phyloP scores from a whole-genome alignment of 305 asterid species.

The Fraxinus greggii region DNA sequence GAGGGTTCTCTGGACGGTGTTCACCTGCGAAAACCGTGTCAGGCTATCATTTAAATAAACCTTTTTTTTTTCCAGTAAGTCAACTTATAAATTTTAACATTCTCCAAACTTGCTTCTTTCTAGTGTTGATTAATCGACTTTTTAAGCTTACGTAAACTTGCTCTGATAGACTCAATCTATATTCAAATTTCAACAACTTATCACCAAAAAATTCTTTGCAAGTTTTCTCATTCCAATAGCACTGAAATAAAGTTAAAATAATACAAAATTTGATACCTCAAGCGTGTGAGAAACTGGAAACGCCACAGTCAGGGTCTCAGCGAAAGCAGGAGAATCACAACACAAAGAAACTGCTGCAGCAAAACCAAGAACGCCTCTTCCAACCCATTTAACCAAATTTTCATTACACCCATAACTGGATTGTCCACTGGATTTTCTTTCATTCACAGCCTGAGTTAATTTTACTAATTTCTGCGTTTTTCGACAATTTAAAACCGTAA shows the following conservation, averaged over 20 bases:
- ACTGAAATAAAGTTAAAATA: not conserved
- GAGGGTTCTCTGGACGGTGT: slow-evolving; percentile 85
- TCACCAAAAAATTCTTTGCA: not conserved
- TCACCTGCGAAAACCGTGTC: slow-evolving; percentile 49
- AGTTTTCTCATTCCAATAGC: not conserved
- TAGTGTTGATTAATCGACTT: not conserved
- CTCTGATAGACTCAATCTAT: not conserved
- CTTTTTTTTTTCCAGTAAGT: not conserved
- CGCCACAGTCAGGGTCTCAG: slow-evolving; percentile 80
- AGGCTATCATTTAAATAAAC: not conserved
- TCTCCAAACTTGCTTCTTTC: not conserved
- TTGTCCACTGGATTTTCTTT: slow-evolving; percentile 19
- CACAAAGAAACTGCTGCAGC: slow-evolving; percentile 66
- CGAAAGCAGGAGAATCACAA: slow-evolving; percentile 58
- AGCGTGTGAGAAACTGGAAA: slow-evolving; percentile 84
- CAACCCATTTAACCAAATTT: slow-evolving; percentile 45
- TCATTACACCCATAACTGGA: slow-evolving; percentile 28
- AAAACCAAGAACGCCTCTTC: slow-evolving; percentile 62
- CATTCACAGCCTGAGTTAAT: slow-evolving; percentile 23
- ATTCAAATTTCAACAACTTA: not conserved
- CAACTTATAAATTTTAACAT: not conserved
- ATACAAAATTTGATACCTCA: slow-evolving; percentile 46
- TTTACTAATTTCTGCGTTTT: slow-evolving; percentile 27
- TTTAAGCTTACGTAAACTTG: not conserved
- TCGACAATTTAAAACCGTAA: slow-evolving; percentile 20